phyloP scores from a whole-genome alignment of 2,329 filamentous ascomycete species.

The Ceratocystiopsis minuta region DNA sequence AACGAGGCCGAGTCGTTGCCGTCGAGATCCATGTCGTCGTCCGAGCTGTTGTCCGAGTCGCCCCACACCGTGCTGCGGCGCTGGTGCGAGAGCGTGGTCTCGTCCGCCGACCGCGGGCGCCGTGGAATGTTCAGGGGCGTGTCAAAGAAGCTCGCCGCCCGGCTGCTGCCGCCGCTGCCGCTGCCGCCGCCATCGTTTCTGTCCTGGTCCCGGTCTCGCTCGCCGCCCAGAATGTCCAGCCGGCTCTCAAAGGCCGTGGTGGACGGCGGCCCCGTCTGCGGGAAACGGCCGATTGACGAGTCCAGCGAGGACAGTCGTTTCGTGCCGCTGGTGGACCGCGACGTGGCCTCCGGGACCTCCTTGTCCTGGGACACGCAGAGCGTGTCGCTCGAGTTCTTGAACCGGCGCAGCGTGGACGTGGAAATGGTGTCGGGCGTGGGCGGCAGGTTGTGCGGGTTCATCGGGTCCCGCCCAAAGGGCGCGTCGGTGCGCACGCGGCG shows the following conservation, averaged over 20 bases:
- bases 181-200: too few species aligned
- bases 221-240: conserved; percentile 13
- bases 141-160: conserved; percentile 12
- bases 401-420: conserved; percentile 32
- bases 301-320: conserved; percentile 2
- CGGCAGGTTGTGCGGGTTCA: conserved; percentile 27
- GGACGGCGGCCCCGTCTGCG: conserved; percentile 10
- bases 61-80: conserved; percentile 21
- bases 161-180: too few species aligned
- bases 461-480: conserved; percentile 20
- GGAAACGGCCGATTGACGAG: conserved; percentile 2
- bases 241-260: conserved; percentile 17
- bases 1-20: conserved; percentile 31
- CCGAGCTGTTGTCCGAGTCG: conserved; percentile 19
- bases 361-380: conserved; percentile 17
- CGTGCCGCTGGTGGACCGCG: conserved; percentile 9
- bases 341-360: conserved; percentile 12
- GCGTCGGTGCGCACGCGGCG: conserved; percentile 31
- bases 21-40: conserved; percentile 18
- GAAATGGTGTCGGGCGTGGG: conserved; percentile 44
- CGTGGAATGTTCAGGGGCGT: conserved; percentile 16
- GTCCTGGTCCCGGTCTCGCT: conserved; percentile 1
- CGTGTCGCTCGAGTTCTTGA: conserved; percentile 32
- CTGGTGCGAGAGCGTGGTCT: conserved; percentile 22
- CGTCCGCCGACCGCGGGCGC: conserved; percentile 29